These are phyloP conservation scores for Metschnikowia hibisci DNA, from an alignment of 805 yeast species.

Conservation along the genomic window DNA sequence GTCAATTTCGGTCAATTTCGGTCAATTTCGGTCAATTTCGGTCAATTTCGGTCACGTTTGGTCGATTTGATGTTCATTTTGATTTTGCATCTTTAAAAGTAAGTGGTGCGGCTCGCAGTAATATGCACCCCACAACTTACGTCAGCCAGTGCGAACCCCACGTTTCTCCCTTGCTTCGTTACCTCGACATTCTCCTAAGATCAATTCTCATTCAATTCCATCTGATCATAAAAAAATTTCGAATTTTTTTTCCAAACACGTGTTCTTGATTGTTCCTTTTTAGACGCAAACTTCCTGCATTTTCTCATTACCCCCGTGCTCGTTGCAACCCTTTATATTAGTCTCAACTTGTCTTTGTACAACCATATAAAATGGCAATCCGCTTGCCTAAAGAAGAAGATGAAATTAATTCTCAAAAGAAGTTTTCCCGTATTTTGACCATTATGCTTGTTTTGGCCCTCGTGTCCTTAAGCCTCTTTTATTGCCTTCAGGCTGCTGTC, in stretches of 20 bases:
- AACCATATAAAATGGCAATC: neutral
- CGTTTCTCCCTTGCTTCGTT: neutral
- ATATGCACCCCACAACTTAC: neutral
- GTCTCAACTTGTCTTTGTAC: neutral
- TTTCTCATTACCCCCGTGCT: neutral
- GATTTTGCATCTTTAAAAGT: neutral
- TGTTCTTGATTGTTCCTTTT: neutral
- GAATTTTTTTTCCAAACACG: neutral
- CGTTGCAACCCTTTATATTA: neutral
- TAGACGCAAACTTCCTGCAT: neutral
- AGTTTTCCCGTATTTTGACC: neutral
- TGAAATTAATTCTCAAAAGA: neutral
- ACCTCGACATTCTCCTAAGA: neutral
- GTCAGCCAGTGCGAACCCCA: neutral
- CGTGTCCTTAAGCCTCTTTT: neutral
- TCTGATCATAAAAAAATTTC: neutral
- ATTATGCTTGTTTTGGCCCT: slow-evolving; percentile 1
- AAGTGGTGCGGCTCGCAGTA: neutral
- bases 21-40: too few relatives aligned
- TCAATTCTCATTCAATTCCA: neutral
- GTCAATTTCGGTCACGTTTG: too few relatives aligned
- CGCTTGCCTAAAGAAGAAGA: neutral
- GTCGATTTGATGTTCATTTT: too few relatives aligned
- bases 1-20: too few relatives aligned
- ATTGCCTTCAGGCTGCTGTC: neutral